Conservation (phyloP, 2,329 filamentous ascomycete species). For the Xylariaceae sp. region DNA sequence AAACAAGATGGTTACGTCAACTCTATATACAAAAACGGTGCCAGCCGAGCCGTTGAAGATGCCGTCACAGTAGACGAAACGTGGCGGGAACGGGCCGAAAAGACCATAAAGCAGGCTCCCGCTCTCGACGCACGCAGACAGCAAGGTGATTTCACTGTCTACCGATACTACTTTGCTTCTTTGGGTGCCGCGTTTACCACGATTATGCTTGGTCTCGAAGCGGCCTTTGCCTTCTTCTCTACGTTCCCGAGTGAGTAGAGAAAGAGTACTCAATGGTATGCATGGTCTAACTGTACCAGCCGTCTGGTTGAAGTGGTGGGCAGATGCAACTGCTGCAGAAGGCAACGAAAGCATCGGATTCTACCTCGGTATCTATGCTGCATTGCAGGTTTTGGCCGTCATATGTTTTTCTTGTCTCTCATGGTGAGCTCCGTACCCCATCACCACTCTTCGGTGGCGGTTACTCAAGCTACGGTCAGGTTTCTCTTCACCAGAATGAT, state of each 20-base stretch:
- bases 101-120: no score
- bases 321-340: conserved; percentile 1
- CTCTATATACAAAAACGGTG: conserved; percentile 3
- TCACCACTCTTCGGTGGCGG: no score
- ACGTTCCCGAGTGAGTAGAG: neutral
- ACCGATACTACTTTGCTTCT: neutral
- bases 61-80: neutral
- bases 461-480: no score
- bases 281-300: neutral
- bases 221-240: neutral
- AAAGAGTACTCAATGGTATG: conserved; percentile 5
- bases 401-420: neutral
- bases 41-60: neutral
- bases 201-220: neutral
- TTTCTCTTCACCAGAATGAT: neutral
- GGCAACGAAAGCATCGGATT: conserved; percentile 8
- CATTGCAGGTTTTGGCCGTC: neutral
- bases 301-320: conserved; percentile 11
- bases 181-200: neutral
- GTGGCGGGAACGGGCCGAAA: no score
- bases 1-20: conserved; percentile 4
- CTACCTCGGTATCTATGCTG: conserved; percentile 7
- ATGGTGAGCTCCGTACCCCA: no score
- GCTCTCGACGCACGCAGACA: neutral
- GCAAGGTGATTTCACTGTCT: neutral